phyloP scores from a whole-genome alignment of 2,329 filamentous ascomycete genomes.

The Coniochaeta ligniaria region DNA sequence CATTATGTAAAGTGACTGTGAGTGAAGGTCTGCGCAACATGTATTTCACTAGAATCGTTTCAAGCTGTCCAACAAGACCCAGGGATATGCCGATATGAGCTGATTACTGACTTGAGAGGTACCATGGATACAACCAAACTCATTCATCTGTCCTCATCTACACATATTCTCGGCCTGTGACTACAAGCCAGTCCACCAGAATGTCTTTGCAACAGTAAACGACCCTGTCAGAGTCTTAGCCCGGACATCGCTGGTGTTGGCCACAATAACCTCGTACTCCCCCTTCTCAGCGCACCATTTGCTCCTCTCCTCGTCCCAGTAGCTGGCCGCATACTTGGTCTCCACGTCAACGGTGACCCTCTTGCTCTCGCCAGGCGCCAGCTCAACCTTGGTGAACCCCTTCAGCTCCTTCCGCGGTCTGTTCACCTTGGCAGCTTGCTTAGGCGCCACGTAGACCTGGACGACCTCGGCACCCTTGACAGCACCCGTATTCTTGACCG shows the following conservation, averaged over 20 bases:
- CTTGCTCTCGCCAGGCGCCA: constrained; percentile 53
- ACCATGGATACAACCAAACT: too few species aligned
- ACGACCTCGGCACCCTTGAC: constrained; percentile 46
- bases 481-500: constrained; percentile 55
- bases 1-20: too few species aligned
- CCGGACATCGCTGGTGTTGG: constrained; percentile 45
- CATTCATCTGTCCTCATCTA: too few species aligned
- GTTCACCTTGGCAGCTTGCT: constrained; percentile 46
- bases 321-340: constrained; percentile 60
- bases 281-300: constrained; percentile 63
- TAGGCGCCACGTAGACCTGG: constrained; percentile 48
- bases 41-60: too few species aligned
- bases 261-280: constrained; percentile 55
- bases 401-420: constrained; percentile 56
- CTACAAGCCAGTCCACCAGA: constrained; percentile 61
- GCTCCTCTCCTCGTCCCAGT: constrained; percentile 61
- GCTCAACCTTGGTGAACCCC: constrained; percentile 56
- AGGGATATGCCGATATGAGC: too few species aligned
- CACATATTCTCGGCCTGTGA: neutral
- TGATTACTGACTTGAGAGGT: too few species aligned
- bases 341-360: constrained; percentile 47
- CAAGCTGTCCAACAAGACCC: too few species aligned
- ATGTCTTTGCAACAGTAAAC: constrained; percentile 53
- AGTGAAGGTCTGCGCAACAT: too few species aligned
- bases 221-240: constrained; percentile 38